Evolutionary conservation across 495 filamentous ascomycete genomes (phyloP), one percentile per base, ranked within the genome.

Genomic region (Letharia lupina): DNA sequence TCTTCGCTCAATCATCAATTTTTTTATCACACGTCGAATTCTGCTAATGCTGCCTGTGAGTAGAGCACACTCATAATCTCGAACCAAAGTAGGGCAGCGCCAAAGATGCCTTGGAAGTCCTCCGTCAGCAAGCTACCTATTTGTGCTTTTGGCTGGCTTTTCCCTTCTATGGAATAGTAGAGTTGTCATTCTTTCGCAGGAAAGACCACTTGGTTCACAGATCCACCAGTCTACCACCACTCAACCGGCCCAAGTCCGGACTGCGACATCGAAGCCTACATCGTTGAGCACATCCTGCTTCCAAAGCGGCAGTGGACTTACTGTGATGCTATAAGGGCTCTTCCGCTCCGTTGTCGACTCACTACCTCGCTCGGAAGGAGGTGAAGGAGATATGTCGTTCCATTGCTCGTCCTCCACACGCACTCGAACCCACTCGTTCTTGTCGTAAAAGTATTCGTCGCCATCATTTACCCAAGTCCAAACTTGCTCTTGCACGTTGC

Each of bases 341-440:
- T 81, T 82, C 18, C 77, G 75, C 61, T 85, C 82, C 42, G 78
- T 74, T 5, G 78, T 66, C 39, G 80, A 75, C 54, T 80, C 82
- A 45, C 79, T 78, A 2, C 75, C 73, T 28, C 84, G 78, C 63
- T 83, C 80, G 15, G 67, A 66, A 48, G 87, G 86, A 41, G 81
- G 84, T 60, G 83, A 83, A 6, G 93, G 93, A 10, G 87, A 85
- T 75, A 95, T 88, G 71, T 98, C 93, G 50, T 89, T 82, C 89
- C 93, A 99, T 61, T 87, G 80, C 79, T 99, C 94, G 37, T 84
- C 79, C 64, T 93, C 84, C 23, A 98, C 85, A 33, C 89, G 82
- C 72, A 97, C 89, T 18, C 91, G 86, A 12, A 96, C 93, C 65
- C 88, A 80, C 77, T 98, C 94, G 69, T 90, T 85, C 65, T 87